Percentiles rank a stretch among this genome's conserved stretches.
Evolutionary conservation across 768 basidiomycete species (phyloP).

Genomic region (Lenzites betulinus): DNA sequence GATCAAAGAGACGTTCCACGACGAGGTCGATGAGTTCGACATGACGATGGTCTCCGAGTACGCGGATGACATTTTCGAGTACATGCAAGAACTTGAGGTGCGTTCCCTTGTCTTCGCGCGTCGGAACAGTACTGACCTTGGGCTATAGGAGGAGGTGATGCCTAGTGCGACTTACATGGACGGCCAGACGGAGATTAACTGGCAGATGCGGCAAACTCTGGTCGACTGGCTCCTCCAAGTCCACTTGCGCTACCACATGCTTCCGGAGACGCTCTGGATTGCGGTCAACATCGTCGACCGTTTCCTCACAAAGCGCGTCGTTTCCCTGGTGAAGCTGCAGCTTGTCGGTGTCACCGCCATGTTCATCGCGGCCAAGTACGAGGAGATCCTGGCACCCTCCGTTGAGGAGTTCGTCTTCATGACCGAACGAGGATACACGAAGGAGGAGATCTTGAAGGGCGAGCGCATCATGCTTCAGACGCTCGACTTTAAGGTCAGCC

Average conservation of each 20-base stretch:
- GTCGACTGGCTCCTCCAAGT: conserved; percentile 99
- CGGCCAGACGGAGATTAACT: conserved; percentile 87
- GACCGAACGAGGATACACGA: conserved; percentile 92
- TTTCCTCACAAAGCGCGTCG: conserved; percentile 68
- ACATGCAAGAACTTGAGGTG: conserved; percentile 94
- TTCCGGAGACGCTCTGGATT: conserved; percentile 99
- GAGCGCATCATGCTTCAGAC: conserved; percentile 96
- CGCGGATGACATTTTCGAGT: conserved; percentile 95
- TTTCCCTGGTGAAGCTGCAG: conserved; percentile 84
- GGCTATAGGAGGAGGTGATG: conserved; percentile 78
- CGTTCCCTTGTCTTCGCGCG: conserved; percentile 26
- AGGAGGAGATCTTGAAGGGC: conserved; percentile 97
- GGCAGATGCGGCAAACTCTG: conserved; percentile 94
- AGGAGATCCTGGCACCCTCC: conserved; percentile 95
- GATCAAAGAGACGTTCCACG: conserved; percentile 63
- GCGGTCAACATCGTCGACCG: conserved; percentile 92
- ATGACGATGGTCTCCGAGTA: conserved; percentile 99
- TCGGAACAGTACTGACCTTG: conserved; percentile 11
- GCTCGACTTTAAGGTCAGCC: conserved; percentile 92
- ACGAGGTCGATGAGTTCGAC: conserved; percentile 76
- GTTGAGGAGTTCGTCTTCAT: conserved; percentile 99
- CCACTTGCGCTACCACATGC: conserved; percentile 97
- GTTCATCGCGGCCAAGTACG: conserved; percentile 99
- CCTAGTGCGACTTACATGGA: conserved; percentile 93
- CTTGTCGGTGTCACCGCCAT: conserved; percentile 98